These are phyloP conservation scores for Saccharomyces hybrid DNA, from an alignment of 1,139 yeast genomes.

Conservation along the genomic window DNA sequence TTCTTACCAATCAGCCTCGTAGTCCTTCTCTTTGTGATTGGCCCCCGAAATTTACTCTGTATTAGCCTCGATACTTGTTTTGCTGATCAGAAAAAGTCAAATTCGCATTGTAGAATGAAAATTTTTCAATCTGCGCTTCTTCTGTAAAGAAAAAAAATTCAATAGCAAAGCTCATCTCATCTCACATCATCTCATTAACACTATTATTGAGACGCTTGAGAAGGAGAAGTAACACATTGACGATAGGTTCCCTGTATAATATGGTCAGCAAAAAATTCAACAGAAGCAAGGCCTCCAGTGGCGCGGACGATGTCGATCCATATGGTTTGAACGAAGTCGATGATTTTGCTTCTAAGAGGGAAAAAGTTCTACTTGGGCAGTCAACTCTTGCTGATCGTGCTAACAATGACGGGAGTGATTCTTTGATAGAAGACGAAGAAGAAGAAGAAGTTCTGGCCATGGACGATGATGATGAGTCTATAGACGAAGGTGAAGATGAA, in stretches of 20 bases:
- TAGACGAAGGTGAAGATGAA: conserved; percentile 38
- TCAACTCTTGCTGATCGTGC: conserved; percentile 42
- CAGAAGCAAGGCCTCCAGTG: conserved; percentile 1
- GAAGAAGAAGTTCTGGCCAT: conserved; percentile 47
- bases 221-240: neutral
- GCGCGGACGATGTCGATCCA: conserved; percentile 21
- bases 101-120: conserved; percentile 3
- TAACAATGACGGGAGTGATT: conserved; percentile 16
- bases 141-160: neutral
- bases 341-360: conserved; percentile 58
- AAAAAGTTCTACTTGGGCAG: conserved; percentile 50
- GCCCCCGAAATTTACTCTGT: too few relatives aligned
- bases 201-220: neutral
- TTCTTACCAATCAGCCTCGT: too few relatives aligned
- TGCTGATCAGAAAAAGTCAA: conserved; percentile 1
- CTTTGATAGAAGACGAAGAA: conserved; percentile 36
- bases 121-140: conserved; percentile 8
- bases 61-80: neutral
- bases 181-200: conserved; percentile 8
- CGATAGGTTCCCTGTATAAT: neutral
- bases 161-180: conserved; percentile 8
- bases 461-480: conserved; percentile 23
- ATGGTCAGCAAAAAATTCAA: conserved; percentile 10
- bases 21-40: neutral
- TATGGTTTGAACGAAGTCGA: conserved; percentile 60